Conservation (phyloP, 768 basidiomycete species). For the Collybia mongolica region DNA sequence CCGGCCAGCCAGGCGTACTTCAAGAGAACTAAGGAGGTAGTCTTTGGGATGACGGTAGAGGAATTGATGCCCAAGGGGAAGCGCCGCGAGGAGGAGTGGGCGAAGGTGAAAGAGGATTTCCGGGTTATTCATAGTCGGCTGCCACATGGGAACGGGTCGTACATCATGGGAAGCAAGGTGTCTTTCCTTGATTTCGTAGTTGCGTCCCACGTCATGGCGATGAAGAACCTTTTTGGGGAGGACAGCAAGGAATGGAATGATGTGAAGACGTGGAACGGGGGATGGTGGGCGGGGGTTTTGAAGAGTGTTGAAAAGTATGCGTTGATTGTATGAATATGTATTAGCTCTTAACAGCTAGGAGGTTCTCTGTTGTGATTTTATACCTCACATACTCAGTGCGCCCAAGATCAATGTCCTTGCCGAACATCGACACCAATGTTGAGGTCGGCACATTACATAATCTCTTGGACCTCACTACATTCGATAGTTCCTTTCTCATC, state of each 20-base stretch:
- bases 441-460: too few species aligned
- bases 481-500: too few species aligned
- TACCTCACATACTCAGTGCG: too few species aligned
- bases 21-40: conserved; percentile 24
- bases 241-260: conserved; percentile 29
- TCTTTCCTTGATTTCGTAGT: conserved; percentile 30
- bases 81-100: conserved; percentile 26
- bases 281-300: conserved; percentile 23
- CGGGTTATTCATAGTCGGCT: conserved; percentile 14
- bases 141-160: conserved; percentile 18
- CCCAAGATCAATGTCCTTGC: too few species aligned
- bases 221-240: conserved; percentile 17
- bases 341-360: background rate
- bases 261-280: conserved; percentile 24
- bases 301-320: conserved; percentile 20
- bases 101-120: conserved; percentile 20
- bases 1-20: conserved; percentile 33
- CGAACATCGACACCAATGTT: too few species aligned
- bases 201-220: conserved; percentile 21
- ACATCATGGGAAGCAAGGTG: conserved; percentile 21
- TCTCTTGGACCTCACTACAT: too few species aligned
- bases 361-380: too few species aligned
- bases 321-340: background rate
- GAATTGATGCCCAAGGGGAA: conserved; percentile 24
- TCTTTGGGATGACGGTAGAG: conserved; percentile 30